Percentiles rank a stretch among this genome's conserved stretches.
phyloP scores from a whole-genome alignment of 73 alveolate genomes.

The Breviolum minutum region DNA sequence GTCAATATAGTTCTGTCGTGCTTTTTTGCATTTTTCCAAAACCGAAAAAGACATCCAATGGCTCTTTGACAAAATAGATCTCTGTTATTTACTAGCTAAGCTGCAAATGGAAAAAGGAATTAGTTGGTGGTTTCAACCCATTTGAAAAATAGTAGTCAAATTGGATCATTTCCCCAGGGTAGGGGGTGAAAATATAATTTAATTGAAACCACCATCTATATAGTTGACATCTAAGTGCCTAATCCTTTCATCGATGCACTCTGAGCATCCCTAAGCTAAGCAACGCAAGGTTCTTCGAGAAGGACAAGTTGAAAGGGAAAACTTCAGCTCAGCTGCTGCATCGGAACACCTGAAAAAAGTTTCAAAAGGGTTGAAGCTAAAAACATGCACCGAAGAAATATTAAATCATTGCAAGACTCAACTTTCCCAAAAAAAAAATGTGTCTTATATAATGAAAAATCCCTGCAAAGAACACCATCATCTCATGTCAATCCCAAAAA shows the following conservation, averaged over 20 bases:
- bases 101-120: too few species aligned
- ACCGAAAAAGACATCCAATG: background rate
- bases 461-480: background rate
- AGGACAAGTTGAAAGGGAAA: conserved; percentile 21
- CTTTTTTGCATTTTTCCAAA: too few species aligned
- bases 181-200: too few species aligned
- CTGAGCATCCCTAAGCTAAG: background rate
- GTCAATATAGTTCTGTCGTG: background rate
- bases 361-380: background rate
- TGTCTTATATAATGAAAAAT: background rate
- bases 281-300: conserved; percentile 8
- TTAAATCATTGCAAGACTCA: too few species aligned
- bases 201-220: too few species aligned
- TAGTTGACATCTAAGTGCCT: too few species aligned
- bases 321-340: conserved; percentile 57
- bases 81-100: too few species aligned
- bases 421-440: too few species aligned
- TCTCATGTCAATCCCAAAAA: background rate
- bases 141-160: background rate
- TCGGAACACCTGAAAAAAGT: conserved; percentile 27
- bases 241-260: too few species aligned
- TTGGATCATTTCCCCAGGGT: too few species aligned
- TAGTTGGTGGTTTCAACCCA: too few species aligned
- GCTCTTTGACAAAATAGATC: too few species aligned
- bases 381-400: background rate